Evolutionary conservation across 345 rosid species (phyloP), one percentile per base, ranked within the genome.

Genomic region (Lumnitzera racemosa): DNA sequence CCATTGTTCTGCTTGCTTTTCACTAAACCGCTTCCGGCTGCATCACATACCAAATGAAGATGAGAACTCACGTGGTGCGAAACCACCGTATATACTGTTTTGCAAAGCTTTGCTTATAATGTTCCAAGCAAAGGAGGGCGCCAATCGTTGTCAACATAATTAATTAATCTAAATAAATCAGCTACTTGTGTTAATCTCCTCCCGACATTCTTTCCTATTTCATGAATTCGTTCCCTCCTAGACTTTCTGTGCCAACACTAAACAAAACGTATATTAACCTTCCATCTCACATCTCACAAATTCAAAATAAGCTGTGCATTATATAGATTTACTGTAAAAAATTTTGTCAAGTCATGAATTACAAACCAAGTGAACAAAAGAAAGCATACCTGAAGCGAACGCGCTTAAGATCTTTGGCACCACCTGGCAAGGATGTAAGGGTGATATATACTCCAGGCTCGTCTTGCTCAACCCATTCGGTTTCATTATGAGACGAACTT

Each of bases 361-460:
- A 36, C 9, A 36, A 36, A 36, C 7, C 11, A 11, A 25, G 5
- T 25, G 4, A 63, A 13, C 6, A 16, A 10, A 61, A 53, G 64
- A 58, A 16, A 59, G 50, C 70, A 41, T 78, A 95, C 97, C 99
- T 95, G 83, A 95, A 95, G 67, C 99, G 97, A 53, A 95, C 99
- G 56, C 97, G 89, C 78, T 95, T 90, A 59, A 95, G 94, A 81
- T 95, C 97, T 74, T 88, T 90, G 58, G 68, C 82, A 62, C 95
- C 96, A 41, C 96, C 97, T 3, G 90, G 80, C 36, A 88, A 78
- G 36, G 96, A 85, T 57, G 89, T 88, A 50, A 95, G 87, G 57
- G 99, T 95, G 46, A 95, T 88, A 71, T 90, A 90, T 15, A 95
- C 98, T 62, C 99, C 98, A 46, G 91, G 94, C 72, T 95, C 96